Evolutionary conservation across 345 rosid species (phyloP).

Genomic region (Murraya koenigii): DNA sequence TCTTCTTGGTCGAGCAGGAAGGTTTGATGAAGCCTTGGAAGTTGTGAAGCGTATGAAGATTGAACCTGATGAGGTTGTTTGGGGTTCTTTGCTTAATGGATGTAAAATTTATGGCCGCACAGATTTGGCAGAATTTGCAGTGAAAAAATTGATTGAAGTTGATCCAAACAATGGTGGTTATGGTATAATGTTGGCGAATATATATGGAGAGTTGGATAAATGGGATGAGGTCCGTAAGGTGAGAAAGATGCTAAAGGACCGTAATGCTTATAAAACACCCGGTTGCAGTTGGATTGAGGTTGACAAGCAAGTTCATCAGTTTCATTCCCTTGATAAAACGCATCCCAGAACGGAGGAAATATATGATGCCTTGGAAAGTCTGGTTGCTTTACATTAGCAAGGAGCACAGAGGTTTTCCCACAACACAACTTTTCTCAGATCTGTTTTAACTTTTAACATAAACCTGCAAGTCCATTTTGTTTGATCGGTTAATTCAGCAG

Average conservation of each 20-base stretch:
- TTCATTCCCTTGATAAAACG: slow-evolving; percentile 57
- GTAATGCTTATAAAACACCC: slow-evolving; percentile 62
- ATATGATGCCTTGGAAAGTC: slow-evolving; percentile 38
- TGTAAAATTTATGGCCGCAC: slow-evolving; percentile 54
- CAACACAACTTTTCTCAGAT: neutral
- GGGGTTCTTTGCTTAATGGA: slow-evolving; percentile 85
- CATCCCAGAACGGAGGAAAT: slow-evolving; percentile 61
- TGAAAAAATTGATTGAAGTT: slow-evolving; percentile 54
- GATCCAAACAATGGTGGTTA: slow-evolving; percentile 73
- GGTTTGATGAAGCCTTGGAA: slow-evolving; percentile 64
- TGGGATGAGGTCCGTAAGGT: slow-evolving; percentile 70
- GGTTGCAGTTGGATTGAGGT: slow-evolving; percentile 94
- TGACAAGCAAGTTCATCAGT: slow-evolving; percentile 57
- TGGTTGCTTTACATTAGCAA: slow-evolving; percentile 22
- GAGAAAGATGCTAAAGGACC: slow-evolving; percentile 60
- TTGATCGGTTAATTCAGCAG: neutral
- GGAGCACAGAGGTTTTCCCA: neutral
- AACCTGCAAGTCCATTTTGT: neutral
- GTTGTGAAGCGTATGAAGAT: slow-evolving; percentile 53
- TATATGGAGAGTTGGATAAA: slow-evolving; percentile 65
- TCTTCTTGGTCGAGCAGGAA: slow-evolving; percentile 71
- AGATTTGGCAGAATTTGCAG: slow-evolving; percentile 68
- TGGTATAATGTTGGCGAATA: slow-evolving; percentile 68
- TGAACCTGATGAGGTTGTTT: slow-evolving; percentile 75
- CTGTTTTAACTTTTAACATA: neutral